Evolutionary conservation across 169 alveolate genomes (phyloP).

Genomic region (Babesia bigemina): DNA sequence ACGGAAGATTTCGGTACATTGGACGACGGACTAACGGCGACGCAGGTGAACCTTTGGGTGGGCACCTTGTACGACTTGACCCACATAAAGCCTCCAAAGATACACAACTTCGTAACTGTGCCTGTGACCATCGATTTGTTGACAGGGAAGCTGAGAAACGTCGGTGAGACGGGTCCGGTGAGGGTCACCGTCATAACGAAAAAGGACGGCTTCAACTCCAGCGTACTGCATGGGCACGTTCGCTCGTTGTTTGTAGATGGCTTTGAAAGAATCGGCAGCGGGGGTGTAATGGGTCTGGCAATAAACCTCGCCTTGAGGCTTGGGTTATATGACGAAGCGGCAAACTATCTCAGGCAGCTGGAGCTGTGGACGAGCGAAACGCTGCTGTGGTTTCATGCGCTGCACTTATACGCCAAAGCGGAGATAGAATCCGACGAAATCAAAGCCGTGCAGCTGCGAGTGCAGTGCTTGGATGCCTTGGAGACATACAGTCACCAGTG

Average conservation of each 20-base stretch:
- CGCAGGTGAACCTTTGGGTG: conserved; percentile 24
- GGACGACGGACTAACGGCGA: not conserved
- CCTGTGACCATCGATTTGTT: conserved; percentile 15
- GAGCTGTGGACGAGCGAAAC: conserved; percentile 25
- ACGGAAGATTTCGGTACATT: not conserved
- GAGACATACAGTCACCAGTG: conserved; percentile 18
- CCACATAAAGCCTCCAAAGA: conserved; percentile 21
- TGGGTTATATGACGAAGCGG: conserved; percentile 53
- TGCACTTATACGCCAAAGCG: conserved; percentile 17
- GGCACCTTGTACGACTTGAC: conserved; percentile 7
- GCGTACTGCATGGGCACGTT: not conserved
- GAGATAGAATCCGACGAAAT: conserved; percentile 1
- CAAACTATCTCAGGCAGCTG: conserved; percentile 16
- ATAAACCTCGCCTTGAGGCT: conserved; percentile 47
- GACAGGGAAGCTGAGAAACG: not conserved
- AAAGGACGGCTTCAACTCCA: conserved; percentile 15
- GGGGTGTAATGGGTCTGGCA: conserved; percentile 3
- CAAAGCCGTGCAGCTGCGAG: conserved; percentile 9
- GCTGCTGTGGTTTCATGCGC: conserved; percentile 49
- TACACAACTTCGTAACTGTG: conserved; percentile 10
- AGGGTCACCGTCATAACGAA: conserved; percentile 2
- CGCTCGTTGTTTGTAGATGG: not conserved
- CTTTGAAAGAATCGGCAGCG: conserved; percentile 11
- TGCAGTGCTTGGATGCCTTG: conserved; percentile 26
- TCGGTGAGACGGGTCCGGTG: not conserved